Percentiles rank a stretch among this genome's conserved stretches.
phyloP scores from a whole-genome alignment of 2,329 filamentous ascomycete species.

The Xylaria sp. region DNA sequence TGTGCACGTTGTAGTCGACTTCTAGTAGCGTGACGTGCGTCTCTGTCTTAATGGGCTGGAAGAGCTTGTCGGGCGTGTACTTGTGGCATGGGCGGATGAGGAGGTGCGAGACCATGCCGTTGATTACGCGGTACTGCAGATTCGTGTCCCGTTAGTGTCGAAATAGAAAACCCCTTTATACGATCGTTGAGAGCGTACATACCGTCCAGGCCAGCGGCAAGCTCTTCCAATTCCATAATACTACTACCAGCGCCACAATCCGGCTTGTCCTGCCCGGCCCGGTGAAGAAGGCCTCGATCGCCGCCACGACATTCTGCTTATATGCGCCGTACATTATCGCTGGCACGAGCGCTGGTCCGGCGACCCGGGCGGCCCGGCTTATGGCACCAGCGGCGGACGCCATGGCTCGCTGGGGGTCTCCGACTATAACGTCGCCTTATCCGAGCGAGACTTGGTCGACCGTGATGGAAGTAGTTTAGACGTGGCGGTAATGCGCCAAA shows the following conservation, averaged over 20 bases:
- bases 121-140: conserved; percentile 61
- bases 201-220: conserved; percentile 79
- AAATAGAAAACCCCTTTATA: background rate
- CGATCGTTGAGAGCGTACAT: conserved; percentile 46
- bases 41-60: conserved; percentile 71
- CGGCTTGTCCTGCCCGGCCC: conserved; percentile 61
- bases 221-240: conserved; percentile 73
- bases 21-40: conserved; percentile 74
- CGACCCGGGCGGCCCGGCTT: conserved; percentile 29
- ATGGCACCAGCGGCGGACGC: conserved; percentile 37
- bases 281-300: conserved; percentile 54
- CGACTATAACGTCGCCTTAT: conserved; percentile 14
- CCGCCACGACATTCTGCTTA: conserved; percentile 49
- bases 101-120: conserved; percentile 61
- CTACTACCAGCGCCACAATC: conserved; percentile 59
- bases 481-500: conserved; percentile 38
- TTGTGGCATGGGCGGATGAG: conserved; percentile 54
- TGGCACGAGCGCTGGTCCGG: conserved; percentile 50
- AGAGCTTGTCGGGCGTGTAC: conserved; percentile 68
- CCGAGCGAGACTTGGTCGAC: conserved; percentile 4
- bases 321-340: conserved; percentile 54
- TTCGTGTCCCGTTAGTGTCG: background rate
- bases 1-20: conserved; percentile 86
- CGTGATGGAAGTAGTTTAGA: conserved; percentile 14
- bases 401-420: conserved; percentile 21